Percentiles rank a stretch among this genome's conserved stretches.
Conservation (phyloP, 2,329 filamentous ascomycete genomes). For the Fusarium fujikuroi region DNA sequence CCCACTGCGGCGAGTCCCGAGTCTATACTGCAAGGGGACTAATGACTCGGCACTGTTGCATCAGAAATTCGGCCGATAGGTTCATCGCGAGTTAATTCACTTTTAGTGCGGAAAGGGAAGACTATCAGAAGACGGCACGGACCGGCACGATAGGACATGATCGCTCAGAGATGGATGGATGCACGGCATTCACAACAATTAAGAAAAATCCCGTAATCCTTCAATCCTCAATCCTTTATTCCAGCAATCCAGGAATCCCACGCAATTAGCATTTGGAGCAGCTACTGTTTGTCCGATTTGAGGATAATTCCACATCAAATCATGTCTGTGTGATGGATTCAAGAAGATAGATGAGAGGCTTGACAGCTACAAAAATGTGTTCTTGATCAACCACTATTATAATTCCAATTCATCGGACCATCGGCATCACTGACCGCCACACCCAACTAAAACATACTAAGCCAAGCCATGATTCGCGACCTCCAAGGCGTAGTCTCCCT, state of each 20-base stretch:
- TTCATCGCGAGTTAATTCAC: background rate
- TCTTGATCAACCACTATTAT: background rate
- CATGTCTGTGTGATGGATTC: background rate
- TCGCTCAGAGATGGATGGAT: background rate
- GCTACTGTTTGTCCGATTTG: background rate
- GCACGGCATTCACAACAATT: background rate
- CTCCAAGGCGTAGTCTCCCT: background rate
- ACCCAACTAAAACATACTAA: background rate
- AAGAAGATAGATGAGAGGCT: background rate
- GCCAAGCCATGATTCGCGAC: background rate
- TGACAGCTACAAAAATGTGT: background rate
- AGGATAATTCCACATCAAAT: background rate
- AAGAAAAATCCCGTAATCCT: background rate
- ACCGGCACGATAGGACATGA: background rate
- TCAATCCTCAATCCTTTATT: constrained; percentile 1
- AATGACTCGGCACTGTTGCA: background rate
- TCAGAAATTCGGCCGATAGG: background rate
- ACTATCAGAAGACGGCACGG: background rate
- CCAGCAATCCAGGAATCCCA: background rate
- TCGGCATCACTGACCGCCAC: background rate
- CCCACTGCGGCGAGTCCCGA: background rate
- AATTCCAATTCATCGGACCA: background rate
- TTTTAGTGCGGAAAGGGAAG: background rate
- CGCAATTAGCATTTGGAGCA: accelerated
- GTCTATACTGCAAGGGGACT: background rate